Conservation (phyloP, 139 green algal genomes). For the Tetratostichococcus sp. region DNA sequence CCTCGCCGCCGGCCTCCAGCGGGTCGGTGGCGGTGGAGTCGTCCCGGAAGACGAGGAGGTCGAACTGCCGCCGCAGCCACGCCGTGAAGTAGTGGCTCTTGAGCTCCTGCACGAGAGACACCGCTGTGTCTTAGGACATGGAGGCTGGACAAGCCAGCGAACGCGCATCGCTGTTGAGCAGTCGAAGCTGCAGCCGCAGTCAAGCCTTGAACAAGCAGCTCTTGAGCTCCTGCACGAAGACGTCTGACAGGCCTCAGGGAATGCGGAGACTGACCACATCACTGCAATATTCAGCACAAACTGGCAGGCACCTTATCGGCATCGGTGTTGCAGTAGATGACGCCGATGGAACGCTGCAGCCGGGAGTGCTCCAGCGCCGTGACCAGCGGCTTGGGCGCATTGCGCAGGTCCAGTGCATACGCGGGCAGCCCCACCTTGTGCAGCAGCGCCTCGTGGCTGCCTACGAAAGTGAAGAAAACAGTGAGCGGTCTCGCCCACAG, state of each 20-base stretch:
- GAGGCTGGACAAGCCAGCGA: too few relatives aligned
- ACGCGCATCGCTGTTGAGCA: too few relatives aligned
- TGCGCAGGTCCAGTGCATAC: conserved; percentile 40
- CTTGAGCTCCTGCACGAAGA: too few relatives aligned
- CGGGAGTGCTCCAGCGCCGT: conserved; percentile 19
- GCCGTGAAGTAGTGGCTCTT: conserved; percentile 48
- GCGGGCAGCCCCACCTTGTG: conserved; percentile 14
- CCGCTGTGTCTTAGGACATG: too few relatives aligned
- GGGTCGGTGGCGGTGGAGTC: conserved; percentile 30
- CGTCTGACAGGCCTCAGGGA: too few relatives aligned
- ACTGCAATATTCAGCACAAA: neutral
- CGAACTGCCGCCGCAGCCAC: conserved; percentile 48
- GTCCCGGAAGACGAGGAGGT: conserved; percentile 49
- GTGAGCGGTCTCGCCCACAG: neutral
- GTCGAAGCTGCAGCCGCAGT: too few relatives aligned
- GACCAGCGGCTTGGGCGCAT: conserved; percentile 5
- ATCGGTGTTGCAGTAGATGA: conserved; percentile 45
- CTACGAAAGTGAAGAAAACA: neutral
- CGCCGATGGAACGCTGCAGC: conserved; percentile 56
- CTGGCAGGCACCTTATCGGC: neutral
- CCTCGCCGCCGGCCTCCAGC: conserved; percentile 20
- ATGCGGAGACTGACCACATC: too few relatives aligned
- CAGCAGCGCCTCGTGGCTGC: conserved; percentile 19
- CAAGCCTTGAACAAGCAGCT: too few relatives aligned
- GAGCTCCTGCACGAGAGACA: neutral